Evolutionary conservation across 2,329 filamentous ascomycete genomes (phyloP).

Genomic region (Rutstroemia sp.): DNA sequence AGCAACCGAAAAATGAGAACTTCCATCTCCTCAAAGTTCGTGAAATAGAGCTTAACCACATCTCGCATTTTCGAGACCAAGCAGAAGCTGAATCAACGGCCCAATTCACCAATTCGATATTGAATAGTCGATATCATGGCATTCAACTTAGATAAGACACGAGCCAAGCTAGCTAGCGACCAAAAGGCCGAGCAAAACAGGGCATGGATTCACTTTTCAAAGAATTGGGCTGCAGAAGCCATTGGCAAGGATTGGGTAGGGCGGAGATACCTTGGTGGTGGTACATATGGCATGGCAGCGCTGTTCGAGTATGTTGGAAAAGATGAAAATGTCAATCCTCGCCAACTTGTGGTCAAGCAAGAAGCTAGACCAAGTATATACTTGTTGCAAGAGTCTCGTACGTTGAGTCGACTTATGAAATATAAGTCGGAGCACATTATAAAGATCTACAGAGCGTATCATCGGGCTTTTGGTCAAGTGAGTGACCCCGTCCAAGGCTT

Average conservation of each 20-base stretch:
- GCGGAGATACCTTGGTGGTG: not conserved
- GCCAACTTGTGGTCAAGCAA: not conserved
- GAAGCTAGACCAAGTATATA: not conserved
- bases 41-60: no score
- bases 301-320: not conserved
- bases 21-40: no score
- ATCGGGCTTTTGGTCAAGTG: not conserved
- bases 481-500: not conserved
- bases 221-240: not conserved
- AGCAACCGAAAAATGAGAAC: no score
- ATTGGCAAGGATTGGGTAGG: constrained; percentile 4
- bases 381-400: not conserved
- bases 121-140: no score
- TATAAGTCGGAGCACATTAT: constrained; percentile 1
- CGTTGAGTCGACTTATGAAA: constrained; percentile 1
- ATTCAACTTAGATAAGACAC: no score
- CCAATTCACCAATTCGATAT: no score
- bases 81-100: no score
- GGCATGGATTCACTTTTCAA: no score
- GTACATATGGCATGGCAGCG: not conserved
- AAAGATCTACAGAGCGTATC: constrained; percentile 1
- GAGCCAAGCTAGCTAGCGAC: no score
- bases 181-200: no score
- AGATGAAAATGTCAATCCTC: not conserved
- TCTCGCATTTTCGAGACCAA: no score